Conservation (phyloP, 1,139 yeast species). For the Saccharomyces uvarum region DNA sequence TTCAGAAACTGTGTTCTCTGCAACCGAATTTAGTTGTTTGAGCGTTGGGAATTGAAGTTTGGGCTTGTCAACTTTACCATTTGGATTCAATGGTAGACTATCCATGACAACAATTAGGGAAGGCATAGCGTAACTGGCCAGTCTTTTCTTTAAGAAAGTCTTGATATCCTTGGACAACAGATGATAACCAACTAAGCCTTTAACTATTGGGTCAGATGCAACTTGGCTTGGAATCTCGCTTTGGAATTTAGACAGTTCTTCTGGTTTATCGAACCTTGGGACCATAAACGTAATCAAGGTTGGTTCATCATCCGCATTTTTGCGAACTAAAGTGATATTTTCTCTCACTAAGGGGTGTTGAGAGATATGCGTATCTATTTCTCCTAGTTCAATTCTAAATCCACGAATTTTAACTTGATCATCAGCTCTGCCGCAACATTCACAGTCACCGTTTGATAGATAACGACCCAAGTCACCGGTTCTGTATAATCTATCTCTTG, state of each 20-base stretch:
- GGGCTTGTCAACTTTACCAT: slow-evolving; percentile 97
- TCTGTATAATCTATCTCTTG: slow-evolving; percentile 90
- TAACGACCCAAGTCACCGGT: slow-evolving; percentile 97
- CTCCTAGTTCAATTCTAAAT: slow-evolving; percentile 95
- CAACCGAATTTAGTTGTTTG: slow-evolving; percentile 55
- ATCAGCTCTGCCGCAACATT: slow-evolving; percentile 97
- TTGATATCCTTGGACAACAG: slow-evolving; percentile 75
- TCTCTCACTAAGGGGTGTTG: slow-evolving; percentile 89
- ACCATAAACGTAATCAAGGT: slow-evolving; percentile 86
- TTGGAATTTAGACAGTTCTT: slow-evolving; percentile 30
- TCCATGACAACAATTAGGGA: slow-evolving; percentile 80
- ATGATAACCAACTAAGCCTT: slow-evolving; percentile 70
- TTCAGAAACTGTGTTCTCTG: slow-evolving; percentile 35
- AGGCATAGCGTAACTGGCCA: slow-evolving; percentile 92
- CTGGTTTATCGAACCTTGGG: slow-evolving; percentile 60
- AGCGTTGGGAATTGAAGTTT: slow-evolving; percentile 91
- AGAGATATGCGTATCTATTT: slow-evolving; percentile 92
- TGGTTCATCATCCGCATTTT: slow-evolving; percentile 89
- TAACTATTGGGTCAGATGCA: slow-evolving; percentile 57
- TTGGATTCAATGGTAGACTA: slow-evolving; percentile 88
- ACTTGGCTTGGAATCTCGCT: slow-evolving; percentile 36
- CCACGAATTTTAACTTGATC: slow-evolving; percentile 98
- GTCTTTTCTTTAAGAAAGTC: slow-evolving; percentile 72
- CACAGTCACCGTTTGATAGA: slow-evolving; percentile 93
- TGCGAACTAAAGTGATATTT: slow-evolving; percentile 84